A percentile compares a stretch with the other conserved stretches of the same genome.
These are phyloP conservation scores for Agrocybe pediades DNA, from an alignment of 768 basidiomycete species.

Conservation along the genomic window DNA sequence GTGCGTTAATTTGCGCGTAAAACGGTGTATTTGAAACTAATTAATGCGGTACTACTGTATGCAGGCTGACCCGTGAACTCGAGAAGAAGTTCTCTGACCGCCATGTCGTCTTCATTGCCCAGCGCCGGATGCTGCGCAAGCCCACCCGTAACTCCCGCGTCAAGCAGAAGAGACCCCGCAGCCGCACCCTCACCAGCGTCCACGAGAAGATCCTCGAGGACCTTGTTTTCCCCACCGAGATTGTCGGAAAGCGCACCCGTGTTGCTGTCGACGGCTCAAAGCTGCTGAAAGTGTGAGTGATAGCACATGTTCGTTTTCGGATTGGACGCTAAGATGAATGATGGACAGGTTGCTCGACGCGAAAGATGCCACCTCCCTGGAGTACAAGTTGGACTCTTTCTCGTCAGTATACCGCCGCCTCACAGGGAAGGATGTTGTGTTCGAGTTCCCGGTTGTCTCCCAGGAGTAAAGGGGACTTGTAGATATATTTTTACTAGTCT, in stretches of 20 bases:
- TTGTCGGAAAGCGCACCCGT: conserved; percentile 97
- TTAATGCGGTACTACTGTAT: conserved; percentile 10
- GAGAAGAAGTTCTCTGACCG: conserved; percentile 99
- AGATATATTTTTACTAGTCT: conserved; percentile 11
- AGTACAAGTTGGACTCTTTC: conserved; percentile 99
- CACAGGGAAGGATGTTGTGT: conserved; percentile 96
- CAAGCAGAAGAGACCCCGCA: conserved; percentile 95
- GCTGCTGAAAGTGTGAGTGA: conserved; percentile 93
- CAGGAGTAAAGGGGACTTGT: conserved; percentile 57
- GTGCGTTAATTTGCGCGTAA: conserved; percentile 42
- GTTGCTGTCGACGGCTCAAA: conserved; percentile 93
- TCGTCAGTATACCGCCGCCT: conserved; percentile 93
- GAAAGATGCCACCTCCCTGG: conserved; percentile 96
- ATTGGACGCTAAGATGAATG: conserved; percentile 6
- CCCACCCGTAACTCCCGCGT: conserved; percentile 92
- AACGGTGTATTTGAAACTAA: conserved; percentile 8
- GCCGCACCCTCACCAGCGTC: conserved; percentile 94
- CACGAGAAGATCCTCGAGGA: conserved; percentile 99
- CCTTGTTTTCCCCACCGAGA: conserved; percentile 98
- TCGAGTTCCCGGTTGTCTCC: conserved; percentile 83
- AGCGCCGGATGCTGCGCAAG: conserved; percentile 97
- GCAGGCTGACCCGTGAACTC: conserved; percentile 94
- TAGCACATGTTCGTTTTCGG: background rate
- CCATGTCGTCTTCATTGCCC: conserved; percentile 98
- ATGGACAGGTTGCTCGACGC: conserved; percentile 86